Percentiles rank a stretch among this genome's conserved stretches.
Conservation (phyloP, 345 rosid genomes). For the Sonneratia alba region DNA sequence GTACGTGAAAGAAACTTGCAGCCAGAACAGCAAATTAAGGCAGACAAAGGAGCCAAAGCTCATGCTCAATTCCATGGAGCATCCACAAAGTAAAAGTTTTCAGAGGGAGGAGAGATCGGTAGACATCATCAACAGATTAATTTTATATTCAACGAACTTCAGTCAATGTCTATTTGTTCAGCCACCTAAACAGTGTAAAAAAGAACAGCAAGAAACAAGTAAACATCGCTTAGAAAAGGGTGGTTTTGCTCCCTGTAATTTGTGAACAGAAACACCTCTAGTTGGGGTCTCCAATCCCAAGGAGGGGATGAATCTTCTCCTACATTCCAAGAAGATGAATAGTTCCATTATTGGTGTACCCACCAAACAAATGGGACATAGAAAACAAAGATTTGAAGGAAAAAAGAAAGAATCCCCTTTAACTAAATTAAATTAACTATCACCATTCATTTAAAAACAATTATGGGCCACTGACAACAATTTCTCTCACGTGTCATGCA, state of each 20-base stretch:
- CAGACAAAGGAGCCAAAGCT: neutral
- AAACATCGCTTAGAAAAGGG: neutral
- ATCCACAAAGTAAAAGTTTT: no score
- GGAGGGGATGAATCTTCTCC: neutral
- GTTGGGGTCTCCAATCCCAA: neutral
- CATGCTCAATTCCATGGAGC: no score
- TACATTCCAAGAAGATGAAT: constrained; percentile 12
- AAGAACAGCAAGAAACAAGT: no score
- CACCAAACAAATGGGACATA: constrained; percentile 12
- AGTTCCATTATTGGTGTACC: constrained; percentile 13
- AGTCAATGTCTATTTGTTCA: no score
- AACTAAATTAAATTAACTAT: constrained; percentile 3
- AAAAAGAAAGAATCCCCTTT: constrained; percentile 11
- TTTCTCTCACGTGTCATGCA: constrained; percentile 16
- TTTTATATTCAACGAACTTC: no score
- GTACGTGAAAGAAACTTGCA: neutral
- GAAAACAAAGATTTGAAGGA: constrained; percentile 1
- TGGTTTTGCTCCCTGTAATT: neutral
- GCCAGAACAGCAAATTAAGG: neutral
- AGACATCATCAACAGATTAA: no score
- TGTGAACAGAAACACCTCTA: neutral
- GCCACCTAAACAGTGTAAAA: no score
- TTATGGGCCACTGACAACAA: constrained; percentile 7
- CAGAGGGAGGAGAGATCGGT: no score
- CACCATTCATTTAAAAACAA: neutral